Evolutionary conservation across 2,329 filamentous ascomycete genomes (phyloP), one percentile per base, ranked within the genome.

Genomic region (Colletotrichum sansevieriae): DNA sequence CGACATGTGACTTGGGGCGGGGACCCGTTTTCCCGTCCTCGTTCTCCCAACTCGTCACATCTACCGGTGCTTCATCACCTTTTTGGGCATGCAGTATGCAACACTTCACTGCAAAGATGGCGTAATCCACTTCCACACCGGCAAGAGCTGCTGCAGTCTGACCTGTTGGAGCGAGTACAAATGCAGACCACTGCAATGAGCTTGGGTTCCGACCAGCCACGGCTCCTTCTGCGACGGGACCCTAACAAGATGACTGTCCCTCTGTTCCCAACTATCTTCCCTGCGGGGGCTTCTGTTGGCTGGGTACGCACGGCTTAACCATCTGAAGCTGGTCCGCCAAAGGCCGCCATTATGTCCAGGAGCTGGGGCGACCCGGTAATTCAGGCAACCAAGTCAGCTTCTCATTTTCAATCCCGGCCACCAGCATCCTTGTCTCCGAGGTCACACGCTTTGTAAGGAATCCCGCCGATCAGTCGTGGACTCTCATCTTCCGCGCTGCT

Each of bases 61-160:
- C 37, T 46, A 33, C 46, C 29, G 61, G 15, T 3, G 37, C 20
- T 44, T 54, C 37, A 20, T 44, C 37, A 18, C 52, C 20, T 3
- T 20, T 57, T 46, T 11, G 25, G 18, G 13, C 13, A 54, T 39
- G 47, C 29, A 35, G 49, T 54, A 33, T 59, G 41, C 61, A 43
- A 29, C 33, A 29, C 20, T 68, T 47, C 65, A 63, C 65, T 64
- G 65, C 60, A 68, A 64, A 35, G 3, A 54, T 64, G 65, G 60
- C 65, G 46, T 64, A 37, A 29, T 20, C 39, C 37, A 54, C 37
- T 58, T 52, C 25, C 54, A 47, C 37, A 22, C 13, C 41, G 12
- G 22, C 63, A 43, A 55, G n/a, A 22, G 41, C 22, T 64, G 18
- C 43, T 37, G 22, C 18, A 12, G 20, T 41, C 43, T 58, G 15